Conservation (phyloP, 2,329 filamentous ascomycete genomes). For the Sclerotinia trifoliorum region DNA sequence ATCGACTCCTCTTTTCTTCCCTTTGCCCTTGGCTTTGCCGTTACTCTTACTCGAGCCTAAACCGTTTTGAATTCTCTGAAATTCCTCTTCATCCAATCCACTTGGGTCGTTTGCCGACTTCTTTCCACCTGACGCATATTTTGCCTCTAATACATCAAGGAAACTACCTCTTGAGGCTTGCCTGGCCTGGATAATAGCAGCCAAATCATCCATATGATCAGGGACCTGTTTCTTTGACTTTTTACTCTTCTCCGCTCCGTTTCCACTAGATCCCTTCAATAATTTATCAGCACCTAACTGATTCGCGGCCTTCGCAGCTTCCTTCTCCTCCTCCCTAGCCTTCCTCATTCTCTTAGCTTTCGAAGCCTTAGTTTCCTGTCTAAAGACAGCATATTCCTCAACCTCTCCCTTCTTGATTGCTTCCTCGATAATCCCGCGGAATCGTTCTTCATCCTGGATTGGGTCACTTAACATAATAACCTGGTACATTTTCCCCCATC, state of each 20-base stretch:
- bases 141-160: slow-evolving; percentile 67
- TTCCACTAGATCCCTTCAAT: slow-evolving; percentile 45
- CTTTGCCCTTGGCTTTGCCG: slow-evolving; percentile 35
- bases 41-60: slow-evolving; percentile 3
- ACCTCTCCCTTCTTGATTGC: slow-evolving; percentile 73
- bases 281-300: slow-evolving; percentile 72
- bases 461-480: slow-evolving; percentile 84
- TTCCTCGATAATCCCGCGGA: slow-evolving; percentile 74
- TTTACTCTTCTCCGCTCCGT: slow-evolving; percentile 46
- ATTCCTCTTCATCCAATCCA: slow-evolving; percentile 58
- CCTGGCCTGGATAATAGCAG: slow-evolving; percentile 71
- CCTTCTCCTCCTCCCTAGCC: slow-evolving; percentile 60
- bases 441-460: slow-evolving; percentile 80
- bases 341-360: slow-evolving; percentile 57
- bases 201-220: slow-evolving; percentile 53
- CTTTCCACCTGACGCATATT: slow-evolving; percentile 58
- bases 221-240: slow-evolving; percentile 44
- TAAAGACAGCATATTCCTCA: slow-evolving; percentile 65
- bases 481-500: slow-evolving; percentile 76
- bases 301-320: slow-evolving; percentile 74
- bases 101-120: slow-evolving; percentile 59
- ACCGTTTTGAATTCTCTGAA: slow-evolving; percentile 42
- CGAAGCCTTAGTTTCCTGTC: slow-evolving; percentile 67
- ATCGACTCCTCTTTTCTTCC: slow-evolving; percentile 21
- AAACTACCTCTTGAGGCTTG: slow-evolving; percentile 70